These are phyloP conservation scores for Exophiala alcalophila DNA, from an alignment of 2,329 filamentous ascomycete genomes.

Conservation along the genomic window DNA sequence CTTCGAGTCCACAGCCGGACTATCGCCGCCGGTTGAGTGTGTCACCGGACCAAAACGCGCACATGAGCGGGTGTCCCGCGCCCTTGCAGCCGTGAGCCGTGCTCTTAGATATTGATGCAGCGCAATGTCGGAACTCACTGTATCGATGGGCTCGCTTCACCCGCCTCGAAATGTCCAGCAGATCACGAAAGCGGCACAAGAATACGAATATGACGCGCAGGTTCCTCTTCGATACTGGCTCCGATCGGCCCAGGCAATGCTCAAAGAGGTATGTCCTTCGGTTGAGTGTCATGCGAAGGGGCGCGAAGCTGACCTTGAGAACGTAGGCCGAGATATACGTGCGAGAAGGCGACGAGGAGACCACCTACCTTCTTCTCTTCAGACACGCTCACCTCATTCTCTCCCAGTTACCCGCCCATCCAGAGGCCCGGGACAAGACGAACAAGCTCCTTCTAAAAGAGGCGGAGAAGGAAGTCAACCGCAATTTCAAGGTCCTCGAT, in stretches of 20 bases:
- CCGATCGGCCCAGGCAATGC: constrained; percentile 72
- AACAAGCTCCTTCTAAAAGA: constrained; percentile 52
- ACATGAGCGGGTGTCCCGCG: constrained; percentile 5
- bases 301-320: constrained; percentile 26
- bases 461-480: constrained; percentile 61
- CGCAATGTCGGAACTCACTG: constrained; percentile 23
- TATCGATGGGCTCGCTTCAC: constrained; percentile 18
- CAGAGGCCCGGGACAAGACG: constrained; percentile 66
- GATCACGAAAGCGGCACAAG: constrained; percentile 69
- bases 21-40: too few relatives aligned
- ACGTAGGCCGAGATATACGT: constrained; percentile 77
- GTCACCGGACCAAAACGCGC: too few relatives aligned
- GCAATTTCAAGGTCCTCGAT: constrained; percentile 70
- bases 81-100: constrained; percentile 1
- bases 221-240: constrained; percentile 80
- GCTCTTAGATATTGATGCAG: constrained; percentile 2
- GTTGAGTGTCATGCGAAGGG: background rate
- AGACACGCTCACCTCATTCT: constrained; percentile 83
- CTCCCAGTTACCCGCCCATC: constrained; percentile 70
- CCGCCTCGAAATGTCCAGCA: constrained; percentile 70
- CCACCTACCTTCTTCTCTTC: constrained; percentile 88
- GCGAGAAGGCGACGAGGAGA: constrained; percentile 77
- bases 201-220: constrained; percentile 75
- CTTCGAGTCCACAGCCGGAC: too few relatives aligned
- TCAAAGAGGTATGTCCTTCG: constrained; percentile 67